These are phyloP conservation scores for Annona cherimola DNA, from an alignment of 164 flowering plant genomes.

Conservation along the genomic window DNA sequence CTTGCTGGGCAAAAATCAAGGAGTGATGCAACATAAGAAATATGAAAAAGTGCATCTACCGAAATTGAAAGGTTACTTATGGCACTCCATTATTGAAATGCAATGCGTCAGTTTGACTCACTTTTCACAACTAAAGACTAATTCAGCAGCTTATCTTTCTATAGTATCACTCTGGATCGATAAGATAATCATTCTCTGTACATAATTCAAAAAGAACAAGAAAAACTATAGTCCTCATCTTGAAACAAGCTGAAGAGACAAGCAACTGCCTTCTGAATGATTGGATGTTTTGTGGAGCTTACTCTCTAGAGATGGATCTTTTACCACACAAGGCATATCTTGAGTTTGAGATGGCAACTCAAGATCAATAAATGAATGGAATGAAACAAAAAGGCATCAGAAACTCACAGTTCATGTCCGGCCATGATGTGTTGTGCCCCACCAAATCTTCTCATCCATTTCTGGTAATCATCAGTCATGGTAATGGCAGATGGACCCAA, in stretches of 20 bases:
- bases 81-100: not conserved
- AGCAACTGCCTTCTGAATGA: no score
- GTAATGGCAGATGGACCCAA: conserved; percentile 62
- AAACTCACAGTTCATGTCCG: conserved; percentile 75
- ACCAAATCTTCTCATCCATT: conserved; percentile 86
- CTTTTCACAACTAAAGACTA: not conserved
- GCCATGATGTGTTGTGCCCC: conserved; percentile 90
- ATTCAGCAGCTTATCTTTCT: not conserved
- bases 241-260: no score
- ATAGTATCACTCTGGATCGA: no score
- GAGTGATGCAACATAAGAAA: not conserved
- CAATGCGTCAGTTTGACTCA: not conserved
- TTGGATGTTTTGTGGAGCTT: no score
- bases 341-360: not conserved
- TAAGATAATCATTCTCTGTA: no score
- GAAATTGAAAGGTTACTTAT: not conserved
- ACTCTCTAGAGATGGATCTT: no score
- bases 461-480: conserved; percentile 43
- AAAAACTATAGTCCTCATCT: no score
- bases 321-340: not conserved
- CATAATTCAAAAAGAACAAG: no score
- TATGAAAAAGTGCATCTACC: not conserved
- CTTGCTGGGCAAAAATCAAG: conserved; percentile 43
- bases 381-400: not conserved
- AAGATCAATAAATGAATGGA: not conserved